Conservation (phyloP, 1,284 basidiomycete genomes). For the Heterobasidion annosum region DNA sequence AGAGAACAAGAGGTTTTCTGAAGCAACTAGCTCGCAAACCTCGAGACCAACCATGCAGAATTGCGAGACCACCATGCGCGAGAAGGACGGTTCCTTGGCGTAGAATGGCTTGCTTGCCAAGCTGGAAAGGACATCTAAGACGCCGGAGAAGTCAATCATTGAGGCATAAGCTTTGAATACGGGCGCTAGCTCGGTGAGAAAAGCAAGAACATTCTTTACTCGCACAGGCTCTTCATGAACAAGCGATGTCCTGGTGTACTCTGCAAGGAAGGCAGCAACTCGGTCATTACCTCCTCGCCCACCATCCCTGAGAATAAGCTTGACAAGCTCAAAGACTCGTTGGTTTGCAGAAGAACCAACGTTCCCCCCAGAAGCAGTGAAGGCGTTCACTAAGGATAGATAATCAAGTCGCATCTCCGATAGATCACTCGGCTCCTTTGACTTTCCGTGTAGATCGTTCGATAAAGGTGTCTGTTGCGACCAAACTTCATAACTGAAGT, state of each 20-base stretch:
- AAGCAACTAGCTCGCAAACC: slow-evolving; percentile 45
- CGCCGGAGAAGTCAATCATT: slow-evolving; percentile 51
- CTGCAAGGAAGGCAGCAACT: slow-evolving; percentile 41
- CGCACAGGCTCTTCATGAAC: slow-evolving; percentile 30
- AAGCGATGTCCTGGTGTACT: slow-evolving; percentile 38
- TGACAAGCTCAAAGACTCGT: slow-evolving; percentile 51
- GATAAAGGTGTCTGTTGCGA: slow-evolving; percentile 19
- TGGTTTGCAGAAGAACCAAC: slow-evolving; percentile 36
- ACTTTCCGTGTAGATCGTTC: slow-evolving; percentile 28
- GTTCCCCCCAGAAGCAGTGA: slow-evolving; percentile 47
- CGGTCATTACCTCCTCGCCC: slow-evolving; percentile 25
- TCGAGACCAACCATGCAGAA: slow-evolving; percentile 52
- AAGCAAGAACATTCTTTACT: slow-evolving; percentile 40
- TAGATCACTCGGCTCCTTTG: slow-evolving; percentile 44
- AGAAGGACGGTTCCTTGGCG: slow-evolving; percentile 42
- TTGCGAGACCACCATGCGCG: slow-evolving; percentile 44
- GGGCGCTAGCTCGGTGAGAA: slow-evolving; percentile 50
- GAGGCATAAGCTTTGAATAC: slow-evolving; percentile 44
- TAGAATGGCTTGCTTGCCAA: slow-evolving; percentile 41
- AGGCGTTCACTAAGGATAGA: slow-evolving; percentile 48
- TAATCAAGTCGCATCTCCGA: slow-evolving; percentile 57
- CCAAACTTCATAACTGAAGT: slow-evolving; percentile 15
- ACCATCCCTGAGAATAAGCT: slow-evolving; percentile 48
- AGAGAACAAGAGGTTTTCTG: slow-evolving; percentile 40
- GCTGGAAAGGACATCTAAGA: slow-evolving; percentile 45